Conservation (phyloP, 768 basidiomycete species). For the Leccinellum luteum region DNA sequence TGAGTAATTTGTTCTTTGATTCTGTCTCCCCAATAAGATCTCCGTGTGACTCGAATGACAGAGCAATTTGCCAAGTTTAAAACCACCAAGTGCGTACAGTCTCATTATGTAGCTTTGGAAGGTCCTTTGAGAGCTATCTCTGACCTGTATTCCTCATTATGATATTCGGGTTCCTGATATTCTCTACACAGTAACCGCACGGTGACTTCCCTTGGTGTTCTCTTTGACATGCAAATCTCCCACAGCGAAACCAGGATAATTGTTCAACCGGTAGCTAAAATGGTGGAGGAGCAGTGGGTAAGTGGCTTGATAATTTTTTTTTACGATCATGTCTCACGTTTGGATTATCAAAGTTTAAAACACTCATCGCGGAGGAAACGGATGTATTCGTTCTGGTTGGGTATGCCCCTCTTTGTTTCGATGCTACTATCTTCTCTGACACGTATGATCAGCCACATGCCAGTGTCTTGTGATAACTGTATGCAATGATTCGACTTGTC, state of each 20-base stretch:
- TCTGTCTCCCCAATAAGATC: no score
- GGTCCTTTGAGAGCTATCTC: no score
- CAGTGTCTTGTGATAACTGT: conserved; percentile 74
- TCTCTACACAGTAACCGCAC: no score
- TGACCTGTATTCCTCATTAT: no score
- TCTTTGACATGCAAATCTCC: no score
- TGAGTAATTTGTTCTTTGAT: no score
- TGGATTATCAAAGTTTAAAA: conserved; percentile 52
- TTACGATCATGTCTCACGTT: background rate
- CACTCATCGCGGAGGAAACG: conserved; percentile 77
- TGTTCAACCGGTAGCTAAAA: conserved; percentile 68
- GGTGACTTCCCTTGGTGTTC: conserved; percentile 69
- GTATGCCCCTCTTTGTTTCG: conserved; percentile 32
- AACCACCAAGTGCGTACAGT: no score
- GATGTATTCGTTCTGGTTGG: conserved; percentile 77
- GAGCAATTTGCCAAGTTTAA: no score
- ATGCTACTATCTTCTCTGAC: background rate
- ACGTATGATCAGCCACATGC: conserved; percentile 74
- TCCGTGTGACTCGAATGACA: no score
- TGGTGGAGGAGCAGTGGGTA: conserved; percentile 82
- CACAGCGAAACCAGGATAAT: no score
- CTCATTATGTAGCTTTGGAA: no score
- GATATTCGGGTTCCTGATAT: no score
- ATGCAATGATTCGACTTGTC: conserved; percentile 14
- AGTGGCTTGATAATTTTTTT: conserved; percentile 7